Conservation (phyloP, 176 grass and related monocot species). For the Raddia distichophylla region DNA sequence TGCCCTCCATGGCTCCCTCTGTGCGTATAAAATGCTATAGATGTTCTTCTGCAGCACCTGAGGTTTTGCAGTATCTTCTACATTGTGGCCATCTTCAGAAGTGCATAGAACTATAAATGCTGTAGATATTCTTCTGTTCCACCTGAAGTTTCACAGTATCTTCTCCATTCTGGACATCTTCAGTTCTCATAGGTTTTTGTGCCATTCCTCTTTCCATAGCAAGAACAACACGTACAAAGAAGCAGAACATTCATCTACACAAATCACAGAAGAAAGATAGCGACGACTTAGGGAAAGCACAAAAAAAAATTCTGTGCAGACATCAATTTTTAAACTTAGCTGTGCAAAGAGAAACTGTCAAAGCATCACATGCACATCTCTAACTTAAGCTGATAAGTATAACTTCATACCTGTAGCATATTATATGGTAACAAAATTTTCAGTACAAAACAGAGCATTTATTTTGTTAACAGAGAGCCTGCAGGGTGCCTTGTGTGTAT, state of each 20-base stretch:
- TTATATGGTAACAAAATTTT: neutral
- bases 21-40: conserved; percentile 10
- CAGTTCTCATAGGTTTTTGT: conserved; percentile 35
- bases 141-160: conserved; percentile 21
- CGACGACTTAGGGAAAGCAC: neutral
- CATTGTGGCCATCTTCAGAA: conserved; percentile 5
- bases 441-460: conserved; percentile 25
- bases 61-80: conserved; percentile 29
- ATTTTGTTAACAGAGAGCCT: conserved; percentile 25
- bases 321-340: conserved; percentile 25
- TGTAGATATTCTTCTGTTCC: conserved; percentile 16
- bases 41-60: conserved; percentile 13
- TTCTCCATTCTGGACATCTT: conserved; percentile 19
- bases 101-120: neutral
- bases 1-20: neutral
- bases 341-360: neutral
- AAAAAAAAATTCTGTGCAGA: conserved; percentile 31
- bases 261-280: conserved; percentile 36
- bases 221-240: conserved; percentile 27
- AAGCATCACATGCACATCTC: conserved; percentile 4
- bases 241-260: conserved; percentile 34
- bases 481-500: conserved; percentile 34
- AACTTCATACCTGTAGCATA: neutral
- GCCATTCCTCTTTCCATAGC: conserved; percentile 10
- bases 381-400: neutral